Conservation (phyloP, 176 grass and related monocot species). For the Eragrostis nindensis region DNA sequence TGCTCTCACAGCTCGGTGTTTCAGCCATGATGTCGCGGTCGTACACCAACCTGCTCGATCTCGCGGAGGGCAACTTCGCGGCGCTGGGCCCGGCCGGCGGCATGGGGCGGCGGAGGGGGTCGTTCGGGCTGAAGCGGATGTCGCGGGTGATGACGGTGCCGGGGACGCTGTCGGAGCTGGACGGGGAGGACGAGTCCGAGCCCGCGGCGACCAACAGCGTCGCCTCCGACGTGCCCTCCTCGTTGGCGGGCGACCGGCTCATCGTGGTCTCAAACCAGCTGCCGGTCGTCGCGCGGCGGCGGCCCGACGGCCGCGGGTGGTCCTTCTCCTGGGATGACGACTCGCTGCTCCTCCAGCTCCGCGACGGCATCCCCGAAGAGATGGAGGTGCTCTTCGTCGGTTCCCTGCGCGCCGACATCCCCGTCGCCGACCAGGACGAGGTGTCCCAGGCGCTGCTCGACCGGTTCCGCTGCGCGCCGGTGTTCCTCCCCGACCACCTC, state of each 20-base stretch:
- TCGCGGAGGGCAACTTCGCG: constrained; percentile 86
- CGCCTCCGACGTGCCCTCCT: constrained; percentile 81
- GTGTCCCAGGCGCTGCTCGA: constrained; percentile 86
- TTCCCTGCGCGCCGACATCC: constrained; percentile 71
- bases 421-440: constrained; percentile 79
- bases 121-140: constrained; percentile 73
- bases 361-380: constrained; percentile 84
- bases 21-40: constrained; percentile 95
- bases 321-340: constrained; percentile 93
- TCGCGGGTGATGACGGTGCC: constrained; percentile 96
- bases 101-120: constrained; percentile 41
- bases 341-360: constrained; percentile 89
- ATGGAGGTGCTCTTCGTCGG: constrained; percentile 98
- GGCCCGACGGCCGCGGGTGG: constrained; percentile 88
- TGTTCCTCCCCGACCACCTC: constrained; percentile 77
- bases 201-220: constrained; percentile 66
- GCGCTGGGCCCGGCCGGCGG: constrained; percentile 61
- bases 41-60: constrained; percentile 92
- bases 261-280: constrained; percentile 89
- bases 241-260: constrained; percentile 65
- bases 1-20: constrained; percentile 20
- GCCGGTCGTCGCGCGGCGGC: constrained; percentile 64
- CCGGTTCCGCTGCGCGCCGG: constrained; percentile 75
- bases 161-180: constrained; percentile 80
- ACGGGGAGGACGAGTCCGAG: constrained; percentile 77